Percentiles rank a stretch among this genome's conserved stretches.
Evolutionary conservation across 1,284 basidiomycete genomes (phyloP).

Genomic region (Cutaneotrichosporon arboriforme): DNA sequence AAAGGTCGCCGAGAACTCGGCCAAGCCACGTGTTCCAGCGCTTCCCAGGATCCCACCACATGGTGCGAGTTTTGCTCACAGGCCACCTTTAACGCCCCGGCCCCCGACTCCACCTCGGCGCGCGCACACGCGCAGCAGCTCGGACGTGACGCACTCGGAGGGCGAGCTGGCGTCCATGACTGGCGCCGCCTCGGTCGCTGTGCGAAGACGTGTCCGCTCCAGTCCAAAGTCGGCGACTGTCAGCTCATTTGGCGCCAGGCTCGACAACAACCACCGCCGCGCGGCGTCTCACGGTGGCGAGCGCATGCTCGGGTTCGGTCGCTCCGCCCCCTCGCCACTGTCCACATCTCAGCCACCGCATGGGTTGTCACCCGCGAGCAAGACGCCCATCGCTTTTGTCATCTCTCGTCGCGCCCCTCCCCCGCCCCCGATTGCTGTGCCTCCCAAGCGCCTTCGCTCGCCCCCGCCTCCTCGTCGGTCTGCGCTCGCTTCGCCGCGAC

Average conservation of each 20-base stretch:
- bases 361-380: neutral
- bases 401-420: neutral
- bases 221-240: neutral
- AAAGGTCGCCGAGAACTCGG: neutral
- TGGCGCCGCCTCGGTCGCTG: neutral
- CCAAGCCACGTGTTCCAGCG: neutral
- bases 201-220: neutral
- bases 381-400: neutral
- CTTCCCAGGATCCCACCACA: neutral
- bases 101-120: neutral
- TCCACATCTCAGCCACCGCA: neutral
- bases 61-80: neutral
- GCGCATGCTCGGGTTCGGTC: neutral
- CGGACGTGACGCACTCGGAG: neutral
- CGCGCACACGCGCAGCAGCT: too few species aligned
- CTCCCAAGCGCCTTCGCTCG: neutral
- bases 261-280: neutral
- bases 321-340: neutral
- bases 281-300: slow-evolving; percentile 1
- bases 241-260: neutral
- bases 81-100: neutral
- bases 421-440: slow-evolving; percentile 2
- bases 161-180: neutral
- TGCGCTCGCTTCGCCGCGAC: neutral
- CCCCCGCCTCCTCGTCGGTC: neutral